These are phyloP conservation scores for Lonicera japonica DNA, from an alignment of 129 eudicot species.

Conservation along the genomic window DNA sequence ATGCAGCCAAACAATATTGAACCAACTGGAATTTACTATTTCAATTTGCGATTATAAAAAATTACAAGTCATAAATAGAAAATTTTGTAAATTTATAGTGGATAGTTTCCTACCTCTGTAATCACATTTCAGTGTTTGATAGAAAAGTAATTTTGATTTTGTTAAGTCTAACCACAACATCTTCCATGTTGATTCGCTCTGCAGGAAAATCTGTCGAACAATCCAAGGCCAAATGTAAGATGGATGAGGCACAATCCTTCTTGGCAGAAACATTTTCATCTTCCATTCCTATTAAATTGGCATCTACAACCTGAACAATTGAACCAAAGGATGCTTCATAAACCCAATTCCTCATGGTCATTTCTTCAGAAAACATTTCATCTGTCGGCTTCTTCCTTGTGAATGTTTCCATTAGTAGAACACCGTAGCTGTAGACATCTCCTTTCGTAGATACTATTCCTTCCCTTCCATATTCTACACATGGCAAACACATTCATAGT, in stretches of 20 bases:
- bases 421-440: slow-evolving; percentile 33
- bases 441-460: slow-evolving; percentile 25
- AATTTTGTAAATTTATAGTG: too few relatives aligned
- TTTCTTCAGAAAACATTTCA: slow-evolving; percentile 10
- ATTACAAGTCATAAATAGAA: too few relatives aligned
- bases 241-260: slow-evolving; percentile 25
- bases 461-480: slow-evolving; percentile 27
- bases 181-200: slow-evolving; percentile 22
- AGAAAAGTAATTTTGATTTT: slow-evolving; percentile 7
- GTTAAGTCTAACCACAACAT: slow-evolving; percentile 7
- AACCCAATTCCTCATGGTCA: slow-evolving; percentile 25
- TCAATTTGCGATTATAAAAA: too few relatives aligned
- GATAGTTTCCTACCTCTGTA: too few relatives aligned
- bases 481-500: background rate
- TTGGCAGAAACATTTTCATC: slow-evolving; percentile 4
- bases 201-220: slow-evolving; percentile 26
- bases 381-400: slow-evolving; percentile 26
- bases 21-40: too few relatives aligned
- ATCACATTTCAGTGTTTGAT: background rate
- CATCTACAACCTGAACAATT: slow-evolving; percentile 16
- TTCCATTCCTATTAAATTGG: slow-evolving; percentile 9
- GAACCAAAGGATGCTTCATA: slow-evolving; percentile 8
- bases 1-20: too few relatives aligned
- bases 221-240: slow-evolving; percentile 33
- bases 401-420: slow-evolving; percentile 28